Evolutionary conservation across 2,329 filamentous ascomycete genomes (phyloP).

Genomic region (Colletotrichum australisinense): DNA sequence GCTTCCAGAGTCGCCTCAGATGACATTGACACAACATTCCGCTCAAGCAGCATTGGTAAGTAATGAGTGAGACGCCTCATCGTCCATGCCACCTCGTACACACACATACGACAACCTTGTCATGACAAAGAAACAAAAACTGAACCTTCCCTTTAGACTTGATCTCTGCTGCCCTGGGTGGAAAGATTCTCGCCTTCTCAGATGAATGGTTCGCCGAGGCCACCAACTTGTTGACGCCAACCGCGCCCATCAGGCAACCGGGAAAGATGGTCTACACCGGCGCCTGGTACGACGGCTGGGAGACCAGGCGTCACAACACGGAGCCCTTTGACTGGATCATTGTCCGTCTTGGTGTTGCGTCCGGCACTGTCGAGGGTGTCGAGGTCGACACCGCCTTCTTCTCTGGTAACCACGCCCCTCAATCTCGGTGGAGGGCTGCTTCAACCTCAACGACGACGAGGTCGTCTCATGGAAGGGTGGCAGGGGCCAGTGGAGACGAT

Average conservation of each 20-base stretch:
- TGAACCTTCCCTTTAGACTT: conserved; percentile 59
- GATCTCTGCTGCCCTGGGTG: conserved; percentile 69
- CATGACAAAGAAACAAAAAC: not conserved
- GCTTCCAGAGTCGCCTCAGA: conserved; percentile 60
- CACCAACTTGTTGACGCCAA: conserved; percentile 72
- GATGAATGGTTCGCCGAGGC: conserved; percentile 78
- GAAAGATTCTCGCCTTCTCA: conserved; percentile 73
- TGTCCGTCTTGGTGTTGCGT: conserved; percentile 74
- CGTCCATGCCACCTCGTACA: not conserved
- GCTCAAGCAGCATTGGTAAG: conserved; percentile 71
- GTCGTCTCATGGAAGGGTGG: conserved; percentile 71
- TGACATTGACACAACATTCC: conserved; percentile 71
- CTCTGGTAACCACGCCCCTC: conserved; percentile 83
- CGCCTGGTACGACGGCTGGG: conserved; percentile 79
- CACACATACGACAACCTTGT: not conserved
- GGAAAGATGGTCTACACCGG: conserved; percentile 78
- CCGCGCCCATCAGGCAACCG: conserved; percentile 69
- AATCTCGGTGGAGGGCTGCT: conserved; percentile 82
- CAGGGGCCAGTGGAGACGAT: conserved; percentile 76
- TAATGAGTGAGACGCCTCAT: conserved; percentile 23
- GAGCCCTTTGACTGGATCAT: conserved; percentile 75
- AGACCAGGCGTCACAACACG: conserved; percentile 74
- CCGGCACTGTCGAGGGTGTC: conserved; percentile 77
- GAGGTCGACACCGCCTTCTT: conserved; percentile 88
- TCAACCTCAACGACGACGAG: conserved; percentile 72